Conservation (phyloP, 192 early-diverging fungal genomes). For the Thamnidium elegans region DNA sequence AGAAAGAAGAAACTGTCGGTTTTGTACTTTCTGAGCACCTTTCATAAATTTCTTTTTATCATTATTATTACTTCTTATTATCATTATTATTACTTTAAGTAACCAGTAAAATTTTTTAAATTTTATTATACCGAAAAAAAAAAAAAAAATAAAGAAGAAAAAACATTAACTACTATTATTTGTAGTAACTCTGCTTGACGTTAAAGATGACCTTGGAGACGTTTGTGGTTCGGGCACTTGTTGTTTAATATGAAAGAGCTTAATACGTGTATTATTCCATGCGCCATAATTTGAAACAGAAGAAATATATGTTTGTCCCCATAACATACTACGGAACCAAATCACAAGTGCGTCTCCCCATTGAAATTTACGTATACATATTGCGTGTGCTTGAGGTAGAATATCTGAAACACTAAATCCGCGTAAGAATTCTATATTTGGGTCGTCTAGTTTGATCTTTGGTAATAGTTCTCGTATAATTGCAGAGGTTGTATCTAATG, state of each 20-base stretch:
- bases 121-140: background rate
- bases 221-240: background rate
- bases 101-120: background rate
- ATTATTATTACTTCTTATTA: background rate
- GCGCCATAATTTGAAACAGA: conserved; percentile 51
- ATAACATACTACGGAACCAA: conserved; percentile 64
- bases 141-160: background rate
- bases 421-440: conserved; percentile 58
- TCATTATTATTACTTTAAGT: background rate
- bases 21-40: no score
- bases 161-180: no score
- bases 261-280: conserved; percentile 63
- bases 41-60: no score
- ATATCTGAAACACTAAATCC: conserved; percentile 40
- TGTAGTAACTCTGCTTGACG: no score
- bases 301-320: conserved; percentile 66
- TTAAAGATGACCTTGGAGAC: background rate
- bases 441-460: conserved; percentile 16
- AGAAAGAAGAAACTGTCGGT: no score
- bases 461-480: background rate
- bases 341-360: conserved; percentile 56
- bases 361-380: conserved; percentile 52
- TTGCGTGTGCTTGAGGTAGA: conserved; percentile 47
- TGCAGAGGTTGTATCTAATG: background rate
- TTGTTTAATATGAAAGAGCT: conserved; percentile 50